These are phyloP conservation scores for Iberis amara DNA, from an alignment of 441 rosid genomes.

Conservation along the genomic window DNA sequence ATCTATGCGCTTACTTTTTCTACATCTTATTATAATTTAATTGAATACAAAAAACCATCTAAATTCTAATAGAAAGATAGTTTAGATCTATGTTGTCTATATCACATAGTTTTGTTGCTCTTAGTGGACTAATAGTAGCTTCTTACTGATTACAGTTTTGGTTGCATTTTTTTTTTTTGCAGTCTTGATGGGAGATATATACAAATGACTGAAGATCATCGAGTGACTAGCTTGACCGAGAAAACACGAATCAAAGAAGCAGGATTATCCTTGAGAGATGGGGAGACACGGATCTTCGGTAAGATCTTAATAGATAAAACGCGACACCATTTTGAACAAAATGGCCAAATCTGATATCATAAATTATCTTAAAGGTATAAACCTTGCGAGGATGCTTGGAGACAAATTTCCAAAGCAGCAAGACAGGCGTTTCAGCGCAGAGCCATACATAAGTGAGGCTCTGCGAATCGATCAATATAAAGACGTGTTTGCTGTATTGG, in stretches of 20 bases:
- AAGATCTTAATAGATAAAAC: slow-evolving; percentile 14
- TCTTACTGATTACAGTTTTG: slow-evolving; percentile 27
- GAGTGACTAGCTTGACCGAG: slow-evolving; percentile 65
- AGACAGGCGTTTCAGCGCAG: slow-evolving; percentile 77
- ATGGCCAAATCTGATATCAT: neutral
- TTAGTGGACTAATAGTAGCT: slow-evolving; percentile 12
- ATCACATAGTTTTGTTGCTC: slow-evolving; percentile 8
- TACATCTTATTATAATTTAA: neutral
- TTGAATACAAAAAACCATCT: neutral
- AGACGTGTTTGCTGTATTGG: slow-evolving; percentile 63
- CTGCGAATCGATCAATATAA: slow-evolving; percentile 53
- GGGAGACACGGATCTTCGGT: slow-evolving; percentile 82
- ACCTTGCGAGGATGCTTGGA: slow-evolving; percentile 95
- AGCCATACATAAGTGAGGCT: slow-evolving; percentile 74
- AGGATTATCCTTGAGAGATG: slow-evolving; percentile 79
- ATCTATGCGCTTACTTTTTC: slow-evolving; percentile 5
- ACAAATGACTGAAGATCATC: slow-evolving; percentile 92
- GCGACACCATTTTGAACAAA: neutral
- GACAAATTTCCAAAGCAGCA: slow-evolving; percentile 92
- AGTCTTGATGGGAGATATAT: slow-evolving; percentile 69
- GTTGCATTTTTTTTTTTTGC: slow-evolving; percentile 27
- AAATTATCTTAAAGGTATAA: slow-evolving; percentile 50
- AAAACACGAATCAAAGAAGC: slow-evolving; percentile 54
- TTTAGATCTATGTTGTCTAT: neutral
- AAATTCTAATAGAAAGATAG: slow-evolving; percentile 5